A percentile compares a stretch with the other conserved stretches of the same genome.
Conservation (phyloP, 371 early-diverging fungal species). For the Lichtheimia ornata region DNA sequence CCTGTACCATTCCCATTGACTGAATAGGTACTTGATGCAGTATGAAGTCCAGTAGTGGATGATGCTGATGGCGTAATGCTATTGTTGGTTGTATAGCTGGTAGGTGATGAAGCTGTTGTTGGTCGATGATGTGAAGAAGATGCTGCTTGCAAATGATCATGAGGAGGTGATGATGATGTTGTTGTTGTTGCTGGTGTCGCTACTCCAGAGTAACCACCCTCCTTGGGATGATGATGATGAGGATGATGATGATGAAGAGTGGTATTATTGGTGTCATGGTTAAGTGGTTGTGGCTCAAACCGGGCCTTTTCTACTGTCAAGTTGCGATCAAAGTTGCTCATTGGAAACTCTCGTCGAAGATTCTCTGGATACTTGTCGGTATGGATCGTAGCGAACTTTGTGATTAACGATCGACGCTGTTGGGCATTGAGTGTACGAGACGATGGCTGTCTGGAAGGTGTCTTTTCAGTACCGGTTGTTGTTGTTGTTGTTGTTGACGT, state of each 20-base stretch:
- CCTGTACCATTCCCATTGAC: not conserved
- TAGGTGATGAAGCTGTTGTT: conserved; percentile 18
- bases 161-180: not conserved
- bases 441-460: too few species aligned
- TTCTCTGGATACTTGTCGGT: conserved; percentile 30
- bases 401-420: conserved; percentile 12
- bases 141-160: not conserved
- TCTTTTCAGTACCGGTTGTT: too few species aligned
- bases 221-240: conserved; percentile 3
- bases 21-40: conserved; percentile 25
- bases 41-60: conserved; percentile 13
- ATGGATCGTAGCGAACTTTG: conserved; percentile 30
- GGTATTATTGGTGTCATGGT: conserved; percentile 16
- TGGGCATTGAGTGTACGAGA: not conserved
- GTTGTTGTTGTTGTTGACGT: too few species aligned
- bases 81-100: conserved; percentile 12
- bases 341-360: conserved; percentile 27
- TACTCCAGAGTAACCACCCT: not conserved
- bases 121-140: not conserved
- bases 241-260: conserved; percentile 15
- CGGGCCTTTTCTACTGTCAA: conserved; percentile 43
- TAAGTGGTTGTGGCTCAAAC: conserved; percentile 28
- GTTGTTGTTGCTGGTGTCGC: conserved; percentile 4
- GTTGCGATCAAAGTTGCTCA: conserved; percentile 33
- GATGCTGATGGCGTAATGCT: conserved; percentile 22